These are phyloP conservation scores for Coemansia sp. DNA, from an alignment of 371 early-diverging fungal genomes.

Conservation along the genomic window DNA sequence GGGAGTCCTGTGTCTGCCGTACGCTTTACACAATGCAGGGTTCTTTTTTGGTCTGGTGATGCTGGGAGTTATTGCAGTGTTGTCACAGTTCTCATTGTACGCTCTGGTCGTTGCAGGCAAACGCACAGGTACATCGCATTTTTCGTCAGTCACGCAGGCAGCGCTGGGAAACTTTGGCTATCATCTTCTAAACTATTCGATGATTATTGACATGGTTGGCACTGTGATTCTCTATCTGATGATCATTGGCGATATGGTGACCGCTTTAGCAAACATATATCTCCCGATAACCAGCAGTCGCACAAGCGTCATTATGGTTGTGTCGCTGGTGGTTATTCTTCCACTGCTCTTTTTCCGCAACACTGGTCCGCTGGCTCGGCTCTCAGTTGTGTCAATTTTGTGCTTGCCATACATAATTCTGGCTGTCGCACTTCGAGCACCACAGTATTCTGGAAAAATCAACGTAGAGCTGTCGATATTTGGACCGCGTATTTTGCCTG, in stretches of 20 bases:
- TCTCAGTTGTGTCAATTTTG: conserved; percentile 65
- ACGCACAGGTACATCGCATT: conserved; percentile 64
- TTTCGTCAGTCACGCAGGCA: conserved; percentile 67
- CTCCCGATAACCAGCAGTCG: conserved; percentile 46
- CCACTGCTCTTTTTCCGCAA: conserved; percentile 73
- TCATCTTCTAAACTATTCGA: conserved; percentile 64
- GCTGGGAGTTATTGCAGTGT: conserved; percentile 59
- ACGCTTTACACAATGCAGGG: conserved; percentile 65
- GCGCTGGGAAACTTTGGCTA: conserved; percentile 71
- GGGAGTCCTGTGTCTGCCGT: conserved; percentile 64
- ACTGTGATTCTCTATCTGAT: conserved; percentile 76
- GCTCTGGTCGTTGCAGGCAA: conserved; percentile 67
- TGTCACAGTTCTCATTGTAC: conserved; percentile 74
- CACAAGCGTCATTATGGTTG: conserved; percentile 56
- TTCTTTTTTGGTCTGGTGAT: conserved; percentile 65
- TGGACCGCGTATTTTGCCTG: conserved; percentile 65
- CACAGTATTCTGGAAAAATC: conserved; percentile 51
- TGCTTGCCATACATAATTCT: conserved; percentile 69
- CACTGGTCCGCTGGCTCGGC: conserved; percentile 71
- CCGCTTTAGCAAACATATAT: conserved; percentile 53
- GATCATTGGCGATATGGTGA: conserved; percentile 65
- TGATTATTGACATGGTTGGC: conserved; percentile 75
- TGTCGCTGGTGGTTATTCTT: conserved; percentile 58
- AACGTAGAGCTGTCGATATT: conserved; percentile 56
- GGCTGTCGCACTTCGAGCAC: conserved; percentile 66